Conservation (phyloP, 768 basidiomycete genomes). For the Porpolomopsis calyptriformis region DNA sequence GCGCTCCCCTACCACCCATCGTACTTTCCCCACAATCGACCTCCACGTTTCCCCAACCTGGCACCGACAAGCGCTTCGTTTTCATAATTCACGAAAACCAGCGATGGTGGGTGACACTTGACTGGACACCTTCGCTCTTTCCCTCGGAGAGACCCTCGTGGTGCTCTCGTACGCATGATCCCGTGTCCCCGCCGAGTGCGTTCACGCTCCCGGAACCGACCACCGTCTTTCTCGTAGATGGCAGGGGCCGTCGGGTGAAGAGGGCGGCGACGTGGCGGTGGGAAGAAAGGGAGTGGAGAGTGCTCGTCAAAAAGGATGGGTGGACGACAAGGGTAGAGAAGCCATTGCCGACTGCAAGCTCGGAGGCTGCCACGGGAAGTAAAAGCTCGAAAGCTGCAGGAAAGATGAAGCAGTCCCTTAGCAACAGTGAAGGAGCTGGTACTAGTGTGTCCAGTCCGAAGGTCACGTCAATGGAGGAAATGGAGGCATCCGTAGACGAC, state of each 20-base stretch:
- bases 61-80: constrained; percentile 55
- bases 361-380: constrained; percentile 32
- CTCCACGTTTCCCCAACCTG: constrained; percentile 22
- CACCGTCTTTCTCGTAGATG: constrained; percentile 43
- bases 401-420: constrained; percentile 31
- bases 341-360: constrained; percentile 42
- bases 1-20: constrained; percentile 38
- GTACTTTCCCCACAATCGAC: constrained; percentile 26
- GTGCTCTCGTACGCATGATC: constrained; percentile 49
- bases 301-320: constrained; percentile 50
- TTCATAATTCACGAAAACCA: constrained; percentile 94
- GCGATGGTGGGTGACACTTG: constrained; percentile 95
- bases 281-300: constrained; percentile 87
- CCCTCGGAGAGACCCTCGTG: constrained; percentile 87
- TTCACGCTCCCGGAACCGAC: constrained; percentile 59
- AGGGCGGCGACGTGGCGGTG: constrained; percentile 78
- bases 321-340: constrained; percentile 47
- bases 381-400: constrained; percentile 48
- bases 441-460: background rate
- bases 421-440: background rate
- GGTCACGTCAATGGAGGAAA: constrained; percentile 13
- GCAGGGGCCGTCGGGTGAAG: constrained; percentile 41
- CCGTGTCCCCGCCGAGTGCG: constrained; percentile 59
- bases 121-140: constrained; percentile 89
- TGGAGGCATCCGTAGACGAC: constrained; percentile 17